Evolutionary conservation across 192 early-diverging fungal species (phyloP), one percentile per base, ranked within the genome.

Genomic region (Thamnidium elegans): DNA sequence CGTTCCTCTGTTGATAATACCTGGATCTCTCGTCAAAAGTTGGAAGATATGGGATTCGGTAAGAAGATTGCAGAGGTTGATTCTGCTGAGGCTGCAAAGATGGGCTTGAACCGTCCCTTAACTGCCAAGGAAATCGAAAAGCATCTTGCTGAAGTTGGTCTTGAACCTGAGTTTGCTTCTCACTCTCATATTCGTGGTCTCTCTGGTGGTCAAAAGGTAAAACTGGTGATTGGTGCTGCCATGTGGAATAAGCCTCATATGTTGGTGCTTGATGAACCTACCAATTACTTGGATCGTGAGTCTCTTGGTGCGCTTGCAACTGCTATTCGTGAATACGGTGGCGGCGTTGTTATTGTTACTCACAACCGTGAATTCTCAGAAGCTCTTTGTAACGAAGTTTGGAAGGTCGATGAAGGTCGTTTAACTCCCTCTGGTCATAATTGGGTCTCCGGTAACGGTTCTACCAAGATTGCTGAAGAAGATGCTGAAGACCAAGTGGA

Each of bases 191-290:
- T 90, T 61, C 68, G 80, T 62, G 87, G 86, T 67, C 78, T 92
- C 19, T 87, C 85, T 60, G 90, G 89, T 72, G 90, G 90, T 53
- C 90, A 92, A 73, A 92, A 92, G 73, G 91, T 92, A 71, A 92
- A 92, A 76, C 83, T 92, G 32, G 91, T 92, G 32, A 83, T 92
- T 66, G 89, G 84, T 42, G 89, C 87, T 52, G 89, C 91, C 61
- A 84, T 92, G 81, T 91, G 91, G 89, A 87, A 89, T 67, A 81
- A 87, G 66, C 95, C 95, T 43, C 94, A 95, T 72, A 89, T 94
- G 71, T 86, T 95, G 69, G 85, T 95, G 63, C 81, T 95, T 53
- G 93, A 95, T 70, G 92, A 93, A 81, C 93, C 93, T 65, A 95
- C 89, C 50, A 86, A 83, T 69, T 88, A 81, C 68, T 72, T 86